These are phyloP conservation scores for Solanum pimpinellifolium DNA, from an alignment of 257 asterid genomes.

Conservation along the genomic window DNA sequence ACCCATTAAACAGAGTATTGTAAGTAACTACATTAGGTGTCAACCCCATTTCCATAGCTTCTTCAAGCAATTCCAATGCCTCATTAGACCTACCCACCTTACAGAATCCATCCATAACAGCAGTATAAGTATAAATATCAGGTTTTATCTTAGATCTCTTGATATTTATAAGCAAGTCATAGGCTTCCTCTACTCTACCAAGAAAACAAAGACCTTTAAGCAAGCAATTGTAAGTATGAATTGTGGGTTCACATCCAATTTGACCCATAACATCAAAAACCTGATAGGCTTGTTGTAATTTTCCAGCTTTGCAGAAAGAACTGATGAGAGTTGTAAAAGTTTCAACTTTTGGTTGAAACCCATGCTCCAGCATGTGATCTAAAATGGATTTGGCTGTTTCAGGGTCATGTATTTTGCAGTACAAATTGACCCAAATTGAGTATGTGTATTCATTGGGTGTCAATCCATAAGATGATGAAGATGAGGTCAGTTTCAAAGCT, in stretches of 20 bases:
- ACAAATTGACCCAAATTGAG: slow-evolving; percentile 28
- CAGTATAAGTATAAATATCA: slow-evolving; percentile 60
- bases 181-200: slow-evolving; percentile 75
- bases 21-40: slow-evolving; percentile 48
- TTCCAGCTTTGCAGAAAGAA: slow-evolving; percentile 43
- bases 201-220: slow-evolving; percentile 72
- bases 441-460: slow-evolving; percentile 27
- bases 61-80: slow-evolving; percentile 50
- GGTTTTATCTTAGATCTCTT: slow-evolving; percentile 35
- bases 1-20: slow-evolving; percentile 64
- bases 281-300: slow-evolving; percentile 35
- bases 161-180: slow-evolving; percentile 25
- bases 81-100: slow-evolving; percentile 71
- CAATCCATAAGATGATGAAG: slow-evolving; percentile 19
- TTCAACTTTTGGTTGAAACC: slow-evolving; percentile 43
- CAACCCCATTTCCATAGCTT: slow-evolving; percentile 39
- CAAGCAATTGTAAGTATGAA: slow-evolving; percentile 63
- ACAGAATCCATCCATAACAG: slow-evolving; percentile 74
- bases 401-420: slow-evolving; percentile 43
- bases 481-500: slow-evolving; percentile 27
- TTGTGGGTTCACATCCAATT: slow-evolving; percentile 55
- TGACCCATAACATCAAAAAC: slow-evolving; percentile 50
- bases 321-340: slow-evolving; percentile 52
- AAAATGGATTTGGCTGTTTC: slow-evolving; percentile 26
- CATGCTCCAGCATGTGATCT: slow-evolving; percentile 29